phyloP scores from a whole-genome alignment of 75 land plant genomes.

The Azolla pinnata region DNA sequence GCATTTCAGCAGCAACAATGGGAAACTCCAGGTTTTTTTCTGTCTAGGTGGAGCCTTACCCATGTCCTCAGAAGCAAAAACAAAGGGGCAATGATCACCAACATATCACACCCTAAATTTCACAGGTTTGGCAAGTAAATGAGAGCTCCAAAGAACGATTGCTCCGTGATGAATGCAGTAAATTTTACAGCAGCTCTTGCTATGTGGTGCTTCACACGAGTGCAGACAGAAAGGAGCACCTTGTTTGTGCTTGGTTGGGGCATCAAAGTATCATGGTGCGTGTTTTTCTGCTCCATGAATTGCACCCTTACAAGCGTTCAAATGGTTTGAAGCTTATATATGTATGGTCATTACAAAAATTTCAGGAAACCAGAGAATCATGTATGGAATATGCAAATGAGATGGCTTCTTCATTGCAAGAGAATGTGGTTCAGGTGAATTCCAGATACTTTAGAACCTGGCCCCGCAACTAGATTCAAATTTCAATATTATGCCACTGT shows the following conservation, averaged over 20 bases:
- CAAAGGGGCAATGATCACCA: too few relatives aligned
- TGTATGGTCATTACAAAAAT: neutral
- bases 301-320: neutral
- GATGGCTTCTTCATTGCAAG: constrained; percentile 59
- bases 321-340: neutral
- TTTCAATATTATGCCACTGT: too few relatives aligned
- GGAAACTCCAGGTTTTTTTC: constrained; percentile 62
- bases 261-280: constrained; percentile 60
- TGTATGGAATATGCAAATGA: constrained; percentile 45
- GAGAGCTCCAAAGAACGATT: constrained; percentile 54
- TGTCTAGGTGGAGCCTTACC: constrained; percentile 1
- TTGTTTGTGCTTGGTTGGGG: constrained; percentile 90
- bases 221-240: constrained; percentile 74
- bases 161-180: constrained; percentile 56
- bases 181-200: constrained; percentile 79
- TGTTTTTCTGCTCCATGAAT: too few relatives aligned
- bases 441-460: too few relatives aligned
- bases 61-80: neutral
- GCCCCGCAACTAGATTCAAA: too few relatives aligned
- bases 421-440: constrained; percentile 54
- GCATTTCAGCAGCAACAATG: constrained; percentile 64
- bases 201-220: constrained; percentile 80
- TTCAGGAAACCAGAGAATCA: constrained; percentile 57
- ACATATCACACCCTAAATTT: too few relatives aligned
- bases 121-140: constrained; percentile 87